Base-by-base conservation (phyloP, 768 basidiomycete genomes). In the Suillus luteus region DNA sequence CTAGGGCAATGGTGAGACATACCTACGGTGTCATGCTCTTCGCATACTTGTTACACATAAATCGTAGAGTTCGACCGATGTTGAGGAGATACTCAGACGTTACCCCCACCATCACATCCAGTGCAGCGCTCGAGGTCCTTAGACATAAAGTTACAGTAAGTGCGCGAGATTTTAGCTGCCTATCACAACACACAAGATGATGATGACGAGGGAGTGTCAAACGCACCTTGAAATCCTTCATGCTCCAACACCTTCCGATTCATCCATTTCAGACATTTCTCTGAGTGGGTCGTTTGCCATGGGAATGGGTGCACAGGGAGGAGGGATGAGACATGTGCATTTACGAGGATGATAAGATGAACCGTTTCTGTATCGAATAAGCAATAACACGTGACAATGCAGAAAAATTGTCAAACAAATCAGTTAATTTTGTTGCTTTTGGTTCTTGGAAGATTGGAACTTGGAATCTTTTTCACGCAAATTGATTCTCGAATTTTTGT, bases 151-250 rank as follows among this genome's bases (percentile, higher is more conserved):
- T 38, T 1, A 55, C 22, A 38, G 55, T 55, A 55, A 64, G 51
- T 17, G 33, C n/a, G 3, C 33, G 3, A 58, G 19, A 33, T 10
- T 49, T 12, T 31, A 54, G n/a, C 22, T 5, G 10, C 31, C 22
- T 31, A 31, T n/a, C 31, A 55, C 7, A 3, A 12, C 40, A 65
- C 15, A 85, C 73, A 5, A 98, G 72, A 75, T 93, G 14, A 59
- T 10, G 14, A 38, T 6, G 24, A 10, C 43, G 12, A 38, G 17
- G 61, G 22, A 61, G 37, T 38, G 46, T 24, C 49, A 17, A 63
- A 76, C 87, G 62, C 62, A 91, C 95, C 93, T 82, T 97, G 96
- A 71, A 97, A 97, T 2, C 95, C 95, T 55, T 84, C 82, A 79
- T 97, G 96, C 68, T 96, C 94, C 69, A 97, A 71, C 59, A 96